Conservation (phyloP, 306 rosid genomes). For the Psophocarpus tetragonolobus region DNA sequence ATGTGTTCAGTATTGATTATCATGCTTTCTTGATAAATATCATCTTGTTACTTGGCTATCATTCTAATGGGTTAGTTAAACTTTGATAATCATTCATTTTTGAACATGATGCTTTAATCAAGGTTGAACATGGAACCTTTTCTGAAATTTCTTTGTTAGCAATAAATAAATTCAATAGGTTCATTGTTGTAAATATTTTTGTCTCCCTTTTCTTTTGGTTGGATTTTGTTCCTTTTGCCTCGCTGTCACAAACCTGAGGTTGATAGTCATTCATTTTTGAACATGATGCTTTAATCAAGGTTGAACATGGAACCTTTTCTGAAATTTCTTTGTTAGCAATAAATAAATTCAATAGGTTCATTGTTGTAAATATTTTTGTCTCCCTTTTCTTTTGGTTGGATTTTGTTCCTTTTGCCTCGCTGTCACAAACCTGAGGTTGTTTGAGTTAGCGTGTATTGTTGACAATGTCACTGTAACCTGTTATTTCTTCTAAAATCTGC, state of each 20-base stretch:
- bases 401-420: not conserved
- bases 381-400: not conserved
- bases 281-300: not conserved
- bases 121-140: not conserved
- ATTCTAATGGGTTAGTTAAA: not conserved
- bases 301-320: not conserved
- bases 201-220: not conserved
- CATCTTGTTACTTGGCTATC: slow-evolving; percentile 1
- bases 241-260: too few relatives aligned
- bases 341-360: not conserved
- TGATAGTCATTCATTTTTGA: not conserved
- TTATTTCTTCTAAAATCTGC: slow-evolving; percentile 43
- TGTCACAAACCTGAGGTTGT: slow-evolving; percentile 12
- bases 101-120: not conserved
- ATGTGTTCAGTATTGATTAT: not conserved
- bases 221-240: too few relatives aligned
- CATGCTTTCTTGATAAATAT: not conserved
- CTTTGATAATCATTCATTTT: not conserved
- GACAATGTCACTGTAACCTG: not conserved
- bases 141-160: not conserved
- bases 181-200: not conserved
- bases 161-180: not conserved
- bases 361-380: not conserved
- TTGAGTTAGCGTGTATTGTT: not conserved
- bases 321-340: not conserved